A percentile compares a stretch with the other conserved stretches of the same genome.
Conservation (phyloP, 78 protist genomes). For the Carpediemonas membranifera region DNA sequence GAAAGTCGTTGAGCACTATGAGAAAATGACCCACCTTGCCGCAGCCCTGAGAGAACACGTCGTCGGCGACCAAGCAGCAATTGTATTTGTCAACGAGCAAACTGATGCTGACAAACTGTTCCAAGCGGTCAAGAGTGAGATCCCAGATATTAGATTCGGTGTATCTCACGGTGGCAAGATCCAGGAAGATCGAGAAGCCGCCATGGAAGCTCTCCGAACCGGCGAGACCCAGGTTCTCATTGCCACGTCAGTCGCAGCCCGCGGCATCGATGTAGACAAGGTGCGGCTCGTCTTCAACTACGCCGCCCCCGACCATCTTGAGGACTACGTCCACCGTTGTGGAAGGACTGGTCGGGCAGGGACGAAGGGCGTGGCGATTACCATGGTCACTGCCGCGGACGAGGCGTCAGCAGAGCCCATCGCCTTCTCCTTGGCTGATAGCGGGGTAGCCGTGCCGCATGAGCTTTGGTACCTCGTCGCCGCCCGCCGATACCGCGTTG, state of each 20-base stretch:
- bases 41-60: slow-evolving; percentile 8
- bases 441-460: no score
- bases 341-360: slow-evolving; percentile 31
- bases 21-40: slow-evolving; percentile 1
- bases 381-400: slow-evolving; percentile 7
- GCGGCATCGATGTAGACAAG: slow-evolving; percentile 89
- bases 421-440: no score
- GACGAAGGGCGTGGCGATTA: slow-evolving; percentile 14
- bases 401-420: neutral
- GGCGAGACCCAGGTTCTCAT: slow-evolving; percentile 54
- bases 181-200: slow-evolving; percentile 79
- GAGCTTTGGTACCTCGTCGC: no score
- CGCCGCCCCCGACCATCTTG: slow-evolving; percentile 78
- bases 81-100: slow-evolving; percentile 79
- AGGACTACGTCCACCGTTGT: slow-evolving; percentile 24
- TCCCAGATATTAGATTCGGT: neutral
- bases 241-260: slow-evolving; percentile 87
- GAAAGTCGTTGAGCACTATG: slow-evolving; percentile 28
- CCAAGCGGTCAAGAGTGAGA: slow-evolving; percentile 26
- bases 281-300: slow-evolving; percentile 76
- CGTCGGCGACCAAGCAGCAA: neutral
- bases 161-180: slow-evolving; percentile 80
- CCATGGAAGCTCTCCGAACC: slow-evolving; percentile 63
- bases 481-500: no score
- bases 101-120: slow-evolving; percentile 66